Percentiles rank a stretch among this genome's conserved stretches.
phyloP scores from a whole-genome alignment of 148 eudicot species.

The Chenopodium suecicum region DNA sequence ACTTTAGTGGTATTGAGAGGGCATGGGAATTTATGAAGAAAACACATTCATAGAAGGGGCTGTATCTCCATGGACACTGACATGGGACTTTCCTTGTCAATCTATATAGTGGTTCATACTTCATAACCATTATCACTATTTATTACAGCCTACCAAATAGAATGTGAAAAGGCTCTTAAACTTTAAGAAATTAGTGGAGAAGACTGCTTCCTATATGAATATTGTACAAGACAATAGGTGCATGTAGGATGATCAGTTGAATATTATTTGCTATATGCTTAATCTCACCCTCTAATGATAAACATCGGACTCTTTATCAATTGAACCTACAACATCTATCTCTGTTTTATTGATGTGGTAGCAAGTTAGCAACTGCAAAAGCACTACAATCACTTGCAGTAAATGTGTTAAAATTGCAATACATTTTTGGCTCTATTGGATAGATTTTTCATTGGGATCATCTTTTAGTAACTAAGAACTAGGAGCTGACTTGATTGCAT shows the following conservation, averaged over 20 bases:
- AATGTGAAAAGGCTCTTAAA: background rate
- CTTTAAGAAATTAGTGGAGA: background rate
- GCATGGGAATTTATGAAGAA: background rate
- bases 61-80: background rate
- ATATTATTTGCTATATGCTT: background rate
- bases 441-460: background rate
- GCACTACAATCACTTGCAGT: background rate
- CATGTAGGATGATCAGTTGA: no score
- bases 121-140: background rate
- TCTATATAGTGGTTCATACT: background rate
- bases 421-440: background rate
- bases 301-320: background rate
- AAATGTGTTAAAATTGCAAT: background rate
- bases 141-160: background rate
- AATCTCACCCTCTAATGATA: background rate
- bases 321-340: background rate
- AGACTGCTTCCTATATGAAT: background rate
- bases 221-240: no score
- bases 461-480: background rate
- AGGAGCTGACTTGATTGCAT: background rate
- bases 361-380: conserved; percentile 8
- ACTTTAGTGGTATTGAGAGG: background rate
- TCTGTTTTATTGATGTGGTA: background rate
- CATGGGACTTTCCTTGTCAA: background rate
- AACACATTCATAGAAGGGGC: background rate